Evolutionary conservation across 768 basidiomycete species (phyloP).

Genomic region (Collybia nuda): DNA sequence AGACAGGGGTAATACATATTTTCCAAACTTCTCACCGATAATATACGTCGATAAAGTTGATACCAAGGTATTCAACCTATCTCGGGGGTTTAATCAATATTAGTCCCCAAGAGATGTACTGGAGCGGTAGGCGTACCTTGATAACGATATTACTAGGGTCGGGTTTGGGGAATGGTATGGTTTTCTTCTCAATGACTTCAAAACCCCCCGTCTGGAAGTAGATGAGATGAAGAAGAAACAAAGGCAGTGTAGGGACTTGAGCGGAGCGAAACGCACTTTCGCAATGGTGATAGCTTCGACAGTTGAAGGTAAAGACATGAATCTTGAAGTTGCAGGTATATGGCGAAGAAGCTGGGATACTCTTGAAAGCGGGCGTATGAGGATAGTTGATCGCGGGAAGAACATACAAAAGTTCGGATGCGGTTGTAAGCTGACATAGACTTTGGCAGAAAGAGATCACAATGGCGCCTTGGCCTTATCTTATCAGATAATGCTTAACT

Average conservation of each 20-base stretch:
- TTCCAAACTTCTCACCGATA: constrained; percentile 47
- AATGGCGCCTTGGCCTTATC: too few species aligned
- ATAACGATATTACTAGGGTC: constrained; percentile 59
- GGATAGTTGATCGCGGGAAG: constrained; percentile 9
- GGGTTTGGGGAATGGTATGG: constrained; percentile 65
- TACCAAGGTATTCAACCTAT: constrained; percentile 71
- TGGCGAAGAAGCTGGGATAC: constrained; percentile 23
- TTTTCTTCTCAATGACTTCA: constrained; percentile 72
- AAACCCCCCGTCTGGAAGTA: constrained; percentile 58
- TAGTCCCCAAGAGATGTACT: background rate
- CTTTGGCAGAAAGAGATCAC: too few species aligned
- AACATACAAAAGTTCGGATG: background rate
- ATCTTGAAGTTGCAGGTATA: constrained; percentile 22
- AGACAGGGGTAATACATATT: background rate
- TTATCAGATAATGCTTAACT: background rate
- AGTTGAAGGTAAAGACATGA: constrained; percentile 57
- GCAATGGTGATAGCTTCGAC: constrained; percentile 74
- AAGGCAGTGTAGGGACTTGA: too few species aligned
- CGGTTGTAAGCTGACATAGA: too few species aligned
- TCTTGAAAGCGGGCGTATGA: constrained; percentile 4
- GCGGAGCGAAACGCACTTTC: constrained; percentile 30
- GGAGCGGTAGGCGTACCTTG: constrained; percentile 32
- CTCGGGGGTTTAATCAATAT: background rate
- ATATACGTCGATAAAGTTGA: constrained; percentile 91
- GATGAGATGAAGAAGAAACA: background rate